Evolutionary conservation across 352 stramenopile genomes (phyloP), one percentile per base, ranked within the genome.

Genomic region (Phytophthora sansomeana): DNA sequence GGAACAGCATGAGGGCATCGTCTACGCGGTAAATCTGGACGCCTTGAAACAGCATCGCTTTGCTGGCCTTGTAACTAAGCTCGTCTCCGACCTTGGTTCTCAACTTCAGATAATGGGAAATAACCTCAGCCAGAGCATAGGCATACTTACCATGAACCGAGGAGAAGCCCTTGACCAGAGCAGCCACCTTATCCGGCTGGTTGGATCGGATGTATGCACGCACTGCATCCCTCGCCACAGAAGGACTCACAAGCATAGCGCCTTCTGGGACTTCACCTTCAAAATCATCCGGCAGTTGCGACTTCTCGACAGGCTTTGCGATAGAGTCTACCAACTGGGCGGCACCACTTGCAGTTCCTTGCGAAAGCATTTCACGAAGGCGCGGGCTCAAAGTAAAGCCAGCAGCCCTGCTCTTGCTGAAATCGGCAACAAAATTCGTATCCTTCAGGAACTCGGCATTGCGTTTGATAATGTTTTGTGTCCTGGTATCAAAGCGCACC

Each of bases 401-500:
- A 21, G 38, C 61, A 49, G 56, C 51, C 50, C 76, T 75, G 52
- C 58, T 71, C 38, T 77, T 74, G 19, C 36, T 69, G 3, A 10
- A 17, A 33, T 65, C 44, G 38, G 58, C 58, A 33, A 72, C 70
- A 63, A 82, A 89, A 7, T 61, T 54, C 3, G 80, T 81, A 30
- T 63, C 74, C 58, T 83, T 63, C 14, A 91, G 58, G 30, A 58
- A 60, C 9, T 76, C 57, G 16, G 74, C 70, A 66, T 91, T 90
- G 58, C 80, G 80, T 35, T 78, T 42, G 28, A 91, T 79, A 56
- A 93, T 85, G 11, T 64, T 58, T 53, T 86, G 69, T 32, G 81
- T 90, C 67, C 69, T 83, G 16, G 70, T 80, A 48, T 91, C 79
- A 24, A 85, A 84, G n/a, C 69, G 69, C n/a, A 90, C 65, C 17